Conservation (phyloP, 2,329 filamentous ascomycete species). For the Colletotrichum sp. region DNA sequence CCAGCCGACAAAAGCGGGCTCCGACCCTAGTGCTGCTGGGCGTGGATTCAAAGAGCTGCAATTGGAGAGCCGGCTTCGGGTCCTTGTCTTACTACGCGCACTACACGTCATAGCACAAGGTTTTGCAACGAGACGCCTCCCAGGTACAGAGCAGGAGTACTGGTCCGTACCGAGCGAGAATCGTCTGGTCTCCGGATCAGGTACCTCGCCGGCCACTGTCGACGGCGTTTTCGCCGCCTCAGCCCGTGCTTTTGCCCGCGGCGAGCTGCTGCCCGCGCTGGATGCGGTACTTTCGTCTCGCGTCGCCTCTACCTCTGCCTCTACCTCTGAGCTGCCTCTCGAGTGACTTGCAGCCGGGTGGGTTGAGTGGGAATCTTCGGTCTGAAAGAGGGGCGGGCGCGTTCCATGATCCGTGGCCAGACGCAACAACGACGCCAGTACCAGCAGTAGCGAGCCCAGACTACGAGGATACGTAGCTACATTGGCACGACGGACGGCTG, state of each 20-base stretch:
- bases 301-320: not conserved
- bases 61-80: constrained; percentile 13
- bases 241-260: not conserved
- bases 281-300: constrained; percentile 6
- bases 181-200: constrained; percentile 5
- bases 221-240: not conserved
- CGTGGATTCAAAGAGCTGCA: constrained; percentile 5
- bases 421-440: not conserved
- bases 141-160: not conserved
- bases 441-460: not conserved
- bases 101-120: constrained; percentile 13
- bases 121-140: not conserved
- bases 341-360: constrained; percentile 7
- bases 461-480: constrained; percentile 9
- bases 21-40: constrained; percentile 11
- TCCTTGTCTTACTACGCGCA: constrained; percentile 19
- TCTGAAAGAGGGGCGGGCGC: constrained; percentile 7
- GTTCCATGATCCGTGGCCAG: constrained; percentile 8
- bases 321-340: not conserved
- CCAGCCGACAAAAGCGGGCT: constrained; percentile 15
- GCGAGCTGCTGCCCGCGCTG: not conserved
- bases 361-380: constrained; percentile 6
- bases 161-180: not conserved
- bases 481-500: not conserved
- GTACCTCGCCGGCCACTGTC: constrained; percentile 2